Evolutionary conservation across 139 green algal genomes (phyloP).

Genomic region (Picochlorum sp.): DNA sequence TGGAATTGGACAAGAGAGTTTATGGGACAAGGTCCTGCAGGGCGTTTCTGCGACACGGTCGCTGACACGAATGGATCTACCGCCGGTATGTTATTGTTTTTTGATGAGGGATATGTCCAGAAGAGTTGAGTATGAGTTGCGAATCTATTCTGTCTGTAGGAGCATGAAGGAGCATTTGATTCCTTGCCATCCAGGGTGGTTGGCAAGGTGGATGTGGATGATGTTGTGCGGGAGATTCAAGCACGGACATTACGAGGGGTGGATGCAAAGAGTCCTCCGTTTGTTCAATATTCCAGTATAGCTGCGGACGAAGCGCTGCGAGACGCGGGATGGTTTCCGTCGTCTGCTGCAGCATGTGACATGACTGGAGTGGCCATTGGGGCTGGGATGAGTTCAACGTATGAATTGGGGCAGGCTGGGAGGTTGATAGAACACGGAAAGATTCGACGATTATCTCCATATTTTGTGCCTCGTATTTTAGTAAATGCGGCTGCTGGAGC

Average conservation of each 20-base stretch:
- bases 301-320: conserved; percentile 51
- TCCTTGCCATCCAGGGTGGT: conserved; percentile 56
- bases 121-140: too few species aligned
- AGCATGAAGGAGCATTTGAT: conserved; percentile 16
- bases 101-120: too few species aligned
- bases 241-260: conserved; percentile 1
- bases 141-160: not conserved
- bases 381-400: conserved; percentile 75
- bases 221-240: conserved; percentile 24
- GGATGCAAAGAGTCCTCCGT: conserved; percentile 22
- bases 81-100: not conserved
- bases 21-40: conserved; percentile 57
- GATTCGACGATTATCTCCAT: conserved; percentile 68
- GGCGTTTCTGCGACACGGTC: conserved; percentile 49
- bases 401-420: conserved; percentile 67
- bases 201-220: not conserved
- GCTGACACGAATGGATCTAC: conserved; percentile 58
- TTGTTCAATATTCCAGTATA: conserved; percentile 41
- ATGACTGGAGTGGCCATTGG: conserved; percentile 76
- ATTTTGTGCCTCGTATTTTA: conserved; percentile 87
- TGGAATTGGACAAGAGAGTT: conserved; percentile 47
- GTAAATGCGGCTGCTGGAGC: conserved; percentile 86
- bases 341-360: conserved; percentile 15
- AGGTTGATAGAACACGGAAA: conserved; percentile 26
- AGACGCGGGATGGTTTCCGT: conserved; percentile 46